Evolutionary conservation across 208 protist genomes (phyloP).

Genomic region (Wallacemonas collosoma): DNA sequence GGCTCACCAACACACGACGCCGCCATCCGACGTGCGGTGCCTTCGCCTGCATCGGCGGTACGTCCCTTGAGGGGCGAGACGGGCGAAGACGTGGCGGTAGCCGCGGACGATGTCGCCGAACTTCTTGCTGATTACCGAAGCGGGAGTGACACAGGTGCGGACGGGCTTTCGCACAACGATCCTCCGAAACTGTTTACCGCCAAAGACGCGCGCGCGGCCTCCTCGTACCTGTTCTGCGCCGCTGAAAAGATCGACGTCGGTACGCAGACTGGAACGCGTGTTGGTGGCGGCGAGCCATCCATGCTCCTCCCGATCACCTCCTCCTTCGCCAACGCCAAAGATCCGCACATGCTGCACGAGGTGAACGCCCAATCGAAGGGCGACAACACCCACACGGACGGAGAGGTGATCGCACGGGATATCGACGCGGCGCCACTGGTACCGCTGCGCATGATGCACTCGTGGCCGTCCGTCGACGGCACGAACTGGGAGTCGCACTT

Average conservation of each 20-base stretch:
- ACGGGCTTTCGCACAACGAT: too few species aligned
- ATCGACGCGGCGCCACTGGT: slow-evolving; percentile 6
- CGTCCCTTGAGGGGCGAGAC: too few species aligned
- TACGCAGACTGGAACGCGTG: slow-evolving; percentile 3
- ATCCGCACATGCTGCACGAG: neutral
- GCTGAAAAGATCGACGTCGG: neutral
- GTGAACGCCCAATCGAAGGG: neutral
- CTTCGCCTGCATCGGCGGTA: too few species aligned
- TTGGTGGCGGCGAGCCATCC: neutral
- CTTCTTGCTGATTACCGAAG: slow-evolving; percentile 16
- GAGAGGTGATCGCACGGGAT: neutral
- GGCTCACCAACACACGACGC: too few species aligned
- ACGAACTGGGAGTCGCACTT: neutral
- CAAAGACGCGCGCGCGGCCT: neutral
- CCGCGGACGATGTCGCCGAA: neutral
- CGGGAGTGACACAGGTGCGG: neutral
- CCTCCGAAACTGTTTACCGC: too few species aligned
- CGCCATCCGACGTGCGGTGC: too few species aligned
- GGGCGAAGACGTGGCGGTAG: too few species aligned
- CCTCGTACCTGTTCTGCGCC: neutral
- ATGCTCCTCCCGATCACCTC: neutral
- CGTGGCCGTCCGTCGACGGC: slow-evolving; percentile 13
- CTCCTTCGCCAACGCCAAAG: neutral
- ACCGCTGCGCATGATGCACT: neutral
- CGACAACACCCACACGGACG: neutral